These are phyloP conservation scores for Scytalidium lignicola DNA, from an alignment of 2,329 filamentous ascomycete species.

Conservation along the genomic window DNA sequence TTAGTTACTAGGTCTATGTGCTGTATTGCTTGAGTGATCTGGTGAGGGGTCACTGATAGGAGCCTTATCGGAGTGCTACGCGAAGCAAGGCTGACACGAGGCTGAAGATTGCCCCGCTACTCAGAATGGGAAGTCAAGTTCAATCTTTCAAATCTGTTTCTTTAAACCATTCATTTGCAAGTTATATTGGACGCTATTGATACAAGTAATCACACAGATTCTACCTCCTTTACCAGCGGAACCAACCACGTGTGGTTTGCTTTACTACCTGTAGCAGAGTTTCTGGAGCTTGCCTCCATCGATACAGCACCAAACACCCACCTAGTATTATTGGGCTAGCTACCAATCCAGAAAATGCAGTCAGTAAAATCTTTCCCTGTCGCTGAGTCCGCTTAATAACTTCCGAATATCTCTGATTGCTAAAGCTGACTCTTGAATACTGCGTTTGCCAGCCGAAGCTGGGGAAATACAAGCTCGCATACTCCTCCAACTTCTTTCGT, in stretches of 20 bases:
- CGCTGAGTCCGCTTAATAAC: slow-evolving; percentile 65
- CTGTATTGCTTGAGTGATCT: background rate
- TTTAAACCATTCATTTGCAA: no score
- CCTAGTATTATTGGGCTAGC: slow-evolving; percentile 15
- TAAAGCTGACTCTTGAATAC: slow-evolving; percentile 89
- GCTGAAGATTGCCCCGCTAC: background rate
- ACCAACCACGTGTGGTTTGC: background rate
- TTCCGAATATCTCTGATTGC: slow-evolving; percentile 85
- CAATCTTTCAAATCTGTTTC: background rate
- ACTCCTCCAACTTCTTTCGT: slow-evolving; percentile 83
- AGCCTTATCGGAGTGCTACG: background rate
- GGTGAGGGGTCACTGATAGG: background rate
- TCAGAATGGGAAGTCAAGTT: background rate
- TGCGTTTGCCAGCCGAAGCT: slow-evolving; percentile 83
- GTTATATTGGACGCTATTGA: background rate
- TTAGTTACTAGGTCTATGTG: background rate
- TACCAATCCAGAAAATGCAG: slow-evolving; percentile 13
- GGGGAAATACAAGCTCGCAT: slow-evolving; percentile 70
- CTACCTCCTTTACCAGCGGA: background rate
- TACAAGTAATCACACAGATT: background rate
- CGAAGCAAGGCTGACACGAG: background rate
- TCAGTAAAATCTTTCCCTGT: slow-evolving; percentile 46
- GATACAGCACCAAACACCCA: slow-evolving; percentile 11
- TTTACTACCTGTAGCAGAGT: background rate
- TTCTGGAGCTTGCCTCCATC: slow-evolving; percentile 6